A percentile compares a stretch with the other conserved stretches of the same genome.
Conservation (phyloP, 257 asterid genomes). For the Echium plantagineum region DNA sequence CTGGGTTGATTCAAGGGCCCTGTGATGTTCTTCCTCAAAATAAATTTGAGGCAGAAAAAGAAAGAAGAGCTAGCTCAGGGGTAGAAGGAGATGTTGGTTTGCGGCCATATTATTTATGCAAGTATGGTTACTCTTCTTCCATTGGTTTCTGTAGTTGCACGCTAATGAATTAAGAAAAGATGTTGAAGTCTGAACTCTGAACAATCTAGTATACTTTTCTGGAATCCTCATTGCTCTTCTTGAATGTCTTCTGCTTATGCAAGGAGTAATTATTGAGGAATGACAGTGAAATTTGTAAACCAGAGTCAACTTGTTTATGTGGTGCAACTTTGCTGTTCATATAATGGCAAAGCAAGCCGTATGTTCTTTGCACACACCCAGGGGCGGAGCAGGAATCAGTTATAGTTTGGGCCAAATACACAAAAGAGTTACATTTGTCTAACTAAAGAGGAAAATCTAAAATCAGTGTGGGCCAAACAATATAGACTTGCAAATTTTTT, state of each 20-base stretch:
- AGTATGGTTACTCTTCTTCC: conserved; percentile 37
- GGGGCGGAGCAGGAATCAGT: no score
- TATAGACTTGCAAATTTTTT: no score
- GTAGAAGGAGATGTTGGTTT: conserved; percentile 27
- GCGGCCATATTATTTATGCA: conserved; percentile 76
- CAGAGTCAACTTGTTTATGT: background rate
- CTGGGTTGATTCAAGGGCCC: conserved; percentile 62
- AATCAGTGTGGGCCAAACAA: no score
- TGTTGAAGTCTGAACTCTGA: background rate
- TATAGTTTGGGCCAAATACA: no score
- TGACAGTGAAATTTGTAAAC: background rate
- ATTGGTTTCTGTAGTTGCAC: conserved; percentile 9
- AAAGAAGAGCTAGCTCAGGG: conserved; percentile 39
- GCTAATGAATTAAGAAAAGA: background rate
- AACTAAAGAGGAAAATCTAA: no score
- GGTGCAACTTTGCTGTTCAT: background rate
- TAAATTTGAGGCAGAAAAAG: conserved; percentile 64
- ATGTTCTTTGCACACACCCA: no score
- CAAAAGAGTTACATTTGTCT: no score
- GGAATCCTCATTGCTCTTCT: background rate
- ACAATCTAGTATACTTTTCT: background rate
- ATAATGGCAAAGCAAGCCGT: background rate
- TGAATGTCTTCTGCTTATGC: background rate
- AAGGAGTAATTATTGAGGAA: background rate
- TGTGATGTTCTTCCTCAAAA: conserved; percentile 83